These are phyloP conservation scores for Paramecium bursaria DNA, from an alignment of 73 alveolate genomes.

Conservation along the genomic window DNA sequence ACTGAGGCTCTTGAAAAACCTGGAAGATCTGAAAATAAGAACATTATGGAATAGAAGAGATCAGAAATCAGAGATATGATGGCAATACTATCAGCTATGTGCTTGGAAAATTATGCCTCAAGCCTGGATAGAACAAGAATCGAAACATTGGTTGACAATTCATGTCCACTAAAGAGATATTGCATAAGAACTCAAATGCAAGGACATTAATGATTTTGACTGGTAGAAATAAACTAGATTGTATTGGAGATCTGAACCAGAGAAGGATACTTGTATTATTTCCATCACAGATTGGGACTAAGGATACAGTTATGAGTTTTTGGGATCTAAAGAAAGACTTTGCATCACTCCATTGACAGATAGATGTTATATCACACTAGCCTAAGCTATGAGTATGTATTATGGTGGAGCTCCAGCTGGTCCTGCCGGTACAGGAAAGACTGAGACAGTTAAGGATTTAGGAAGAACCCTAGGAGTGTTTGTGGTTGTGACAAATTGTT, in stretches of 20 bases:
- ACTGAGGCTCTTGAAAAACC: conserved; percentile 89
- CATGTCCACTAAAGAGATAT: conserved; percentile 97
- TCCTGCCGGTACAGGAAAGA: conserved; percentile 99
- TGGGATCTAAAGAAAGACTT: conserved; percentile 99
- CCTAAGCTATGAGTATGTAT: conserved; percentile 99
- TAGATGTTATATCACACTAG: conserved; percentile 97
- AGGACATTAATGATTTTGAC: conserved; percentile 99
- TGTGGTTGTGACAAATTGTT: conserved; percentile 99
- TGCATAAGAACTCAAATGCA: conserved; percentile 87
- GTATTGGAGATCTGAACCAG: conserved; percentile 96
- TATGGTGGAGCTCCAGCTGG: conserved; percentile 99
- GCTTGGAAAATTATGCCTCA: conserved; percentile 82
- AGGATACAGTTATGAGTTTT: conserved; percentile 99
- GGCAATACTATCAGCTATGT: conserved; percentile 84
- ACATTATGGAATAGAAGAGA: conserved; percentile 81
- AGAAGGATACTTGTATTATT: conserved; percentile 87
- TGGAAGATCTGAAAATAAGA: conserved; percentile 79
- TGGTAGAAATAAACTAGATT: conserved; percentile 94
- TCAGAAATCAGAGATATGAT: conserved; percentile 85
- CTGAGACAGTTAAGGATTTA: conserved; percentile 99
- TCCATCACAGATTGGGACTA: conserved; percentile 99
- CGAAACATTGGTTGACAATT: conserved; percentile 95
- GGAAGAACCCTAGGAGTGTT: conserved; percentile 99
- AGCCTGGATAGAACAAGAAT: conserved; percentile 87
- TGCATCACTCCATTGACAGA: conserved; percentile 99